Percentiles rank a stretch among this genome's conserved stretches.
These are phyloP conservation scores for Barnettozyma sucrosica DNA, from an alignment of 805 yeast species.

Conservation along the genomic window DNA sequence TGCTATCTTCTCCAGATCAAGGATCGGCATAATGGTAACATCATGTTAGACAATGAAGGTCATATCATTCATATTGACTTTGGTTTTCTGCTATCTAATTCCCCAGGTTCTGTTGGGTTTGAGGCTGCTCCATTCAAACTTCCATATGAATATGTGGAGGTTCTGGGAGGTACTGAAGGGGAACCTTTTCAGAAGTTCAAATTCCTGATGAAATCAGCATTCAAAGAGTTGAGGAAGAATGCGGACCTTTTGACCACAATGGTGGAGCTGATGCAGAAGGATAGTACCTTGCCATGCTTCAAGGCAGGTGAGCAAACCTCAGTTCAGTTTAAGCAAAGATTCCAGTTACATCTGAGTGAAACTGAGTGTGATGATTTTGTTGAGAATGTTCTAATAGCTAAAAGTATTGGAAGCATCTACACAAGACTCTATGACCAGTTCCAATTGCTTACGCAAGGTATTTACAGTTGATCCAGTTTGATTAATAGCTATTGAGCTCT, in stretches of 20 bases:
- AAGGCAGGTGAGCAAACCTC: slow-evolving; percentile 82
- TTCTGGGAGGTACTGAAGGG: slow-evolving; percentile 75
- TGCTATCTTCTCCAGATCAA: slow-evolving; percentile 88
- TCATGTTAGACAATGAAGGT: slow-evolving; percentile 94
- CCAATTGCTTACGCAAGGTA: slow-evolving; percentile 93
- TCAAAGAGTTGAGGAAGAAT: slow-evolving; percentile 64
- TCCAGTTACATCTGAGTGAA: slow-evolving; percentile 72
- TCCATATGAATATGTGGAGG: slow-evolving; percentile 81
- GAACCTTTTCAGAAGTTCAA: slow-evolving; percentile 56
- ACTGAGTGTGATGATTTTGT: slow-evolving; percentile 72
- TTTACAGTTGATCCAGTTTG: slow-evolving; percentile 47
- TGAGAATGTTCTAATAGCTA: slow-evolving; percentile 67
- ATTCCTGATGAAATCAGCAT: slow-evolving; percentile 61
- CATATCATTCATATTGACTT: slow-evolving; percentile 94
- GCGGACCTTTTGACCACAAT: slow-evolving; percentile 71
- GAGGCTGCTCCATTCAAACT: slow-evolving; percentile 97
- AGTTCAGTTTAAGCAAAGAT: slow-evolving; percentile 69
- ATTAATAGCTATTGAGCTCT: neutral
- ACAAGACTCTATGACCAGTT: slow-evolving; percentile 93
- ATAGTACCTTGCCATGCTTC: slow-evolving; percentile 87
- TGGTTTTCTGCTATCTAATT: slow-evolving; percentile 86
- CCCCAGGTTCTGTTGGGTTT: slow-evolving; percentile 96
- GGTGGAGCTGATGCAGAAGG: slow-evolving; percentile 93
- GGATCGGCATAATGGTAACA: slow-evolving; percentile 96
- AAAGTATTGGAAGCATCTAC: slow-evolving; percentile 81